These are phyloP conservation scores for Nectriaceae sp. DNA, from an alignment of 2,329 filamentous ascomycete species.

Conservation along the genomic window DNA sequence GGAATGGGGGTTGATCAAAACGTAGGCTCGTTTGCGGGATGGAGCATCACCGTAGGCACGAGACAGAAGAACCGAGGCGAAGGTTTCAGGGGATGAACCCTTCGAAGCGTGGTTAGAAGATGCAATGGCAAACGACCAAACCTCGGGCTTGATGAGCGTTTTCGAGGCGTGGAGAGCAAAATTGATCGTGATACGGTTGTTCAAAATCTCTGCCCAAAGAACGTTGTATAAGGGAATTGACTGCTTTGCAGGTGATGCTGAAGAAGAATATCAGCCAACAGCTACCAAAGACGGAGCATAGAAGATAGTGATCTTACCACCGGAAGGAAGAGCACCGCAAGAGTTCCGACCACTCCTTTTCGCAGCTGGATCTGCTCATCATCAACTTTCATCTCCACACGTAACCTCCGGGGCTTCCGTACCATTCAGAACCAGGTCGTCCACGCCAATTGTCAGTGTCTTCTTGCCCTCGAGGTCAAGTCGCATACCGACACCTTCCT, in stretches of 20 bases:
- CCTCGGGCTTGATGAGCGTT: slow-evolving; percentile 59
- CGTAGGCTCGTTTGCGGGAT: slow-evolving; percentile 75
- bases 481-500: slow-evolving; percentile 27
- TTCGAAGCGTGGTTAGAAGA: slow-evolving; percentile 18
- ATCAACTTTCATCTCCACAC: slow-evolving; percentile 10
- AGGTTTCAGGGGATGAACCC: slow-evolving; percentile 52
- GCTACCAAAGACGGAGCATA: slow-evolving; percentile 5
- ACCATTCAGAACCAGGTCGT: slow-evolving; percentile 38
- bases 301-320: background rate
- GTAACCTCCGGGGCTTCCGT: slow-evolving; percentile 20
- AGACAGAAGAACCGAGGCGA: slow-evolving; percentile 65
- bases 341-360: slow-evolving; percentile 23
- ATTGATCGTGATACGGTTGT: slow-evolving; percentile 66
- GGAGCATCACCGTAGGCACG: slow-evolving; percentile 71
- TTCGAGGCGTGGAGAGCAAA: slow-evolving; percentile 67
- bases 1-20: slow-evolving; percentile 88
- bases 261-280: background rate
- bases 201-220: slow-evolving; percentile 73
- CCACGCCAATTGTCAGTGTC: slow-evolving; percentile 33
- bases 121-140: slow-evolving; percentile 55
- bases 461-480: slow-evolving; percentile 34
- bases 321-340: slow-evolving; percentile 19
- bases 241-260: slow-evolving; percentile 28
- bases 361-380: slow-evolving; percentile 21
- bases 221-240: slow-evolving; percentile 78